Conservation (phyloP, 2,329 filamentous ascomycete species). For the Diaporthe ampelina region DNA sequence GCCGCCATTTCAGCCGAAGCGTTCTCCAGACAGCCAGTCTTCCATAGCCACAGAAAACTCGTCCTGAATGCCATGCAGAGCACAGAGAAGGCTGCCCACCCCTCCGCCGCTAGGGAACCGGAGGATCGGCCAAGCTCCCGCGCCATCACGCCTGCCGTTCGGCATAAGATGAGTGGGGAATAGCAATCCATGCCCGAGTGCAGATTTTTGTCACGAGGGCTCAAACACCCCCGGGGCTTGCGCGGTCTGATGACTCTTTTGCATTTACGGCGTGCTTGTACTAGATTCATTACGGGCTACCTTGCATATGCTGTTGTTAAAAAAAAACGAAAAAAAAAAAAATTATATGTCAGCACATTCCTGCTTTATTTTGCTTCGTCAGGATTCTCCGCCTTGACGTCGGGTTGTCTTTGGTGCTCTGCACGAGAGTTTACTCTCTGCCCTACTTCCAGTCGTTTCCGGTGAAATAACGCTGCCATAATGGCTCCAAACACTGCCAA, state of each 20-base stretch:
- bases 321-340: no score
- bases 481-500: constrained; percentile 25
- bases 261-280: not conserved
- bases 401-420: not conserved
- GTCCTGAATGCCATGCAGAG: not conserved
- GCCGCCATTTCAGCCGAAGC: not conserved
- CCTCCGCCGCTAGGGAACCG: constrained; percentile 22
- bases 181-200: constrained; percentile 29
- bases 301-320: not conserved
- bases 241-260: constrained; percentile 24
- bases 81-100: not conserved
- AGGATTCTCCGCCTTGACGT: not conserved
- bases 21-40: not conserved
- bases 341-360: not conserved
- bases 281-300: not conserved
- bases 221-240: not conserved
- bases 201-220: constrained; percentile 33
- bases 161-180: constrained; percentile 23
- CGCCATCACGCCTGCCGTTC: constrained; percentile 21
- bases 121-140: constrained; percentile 23
- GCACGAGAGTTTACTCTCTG: not conserved
- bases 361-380: not conserved
- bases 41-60: not conserved
- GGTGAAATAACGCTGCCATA: not conserved
- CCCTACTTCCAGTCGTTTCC: not conserved